Evolutionary conservation across 2,329 filamentous ascomycete genomes (phyloP).

Genomic region (Incumbomyces delicatus): DNA sequence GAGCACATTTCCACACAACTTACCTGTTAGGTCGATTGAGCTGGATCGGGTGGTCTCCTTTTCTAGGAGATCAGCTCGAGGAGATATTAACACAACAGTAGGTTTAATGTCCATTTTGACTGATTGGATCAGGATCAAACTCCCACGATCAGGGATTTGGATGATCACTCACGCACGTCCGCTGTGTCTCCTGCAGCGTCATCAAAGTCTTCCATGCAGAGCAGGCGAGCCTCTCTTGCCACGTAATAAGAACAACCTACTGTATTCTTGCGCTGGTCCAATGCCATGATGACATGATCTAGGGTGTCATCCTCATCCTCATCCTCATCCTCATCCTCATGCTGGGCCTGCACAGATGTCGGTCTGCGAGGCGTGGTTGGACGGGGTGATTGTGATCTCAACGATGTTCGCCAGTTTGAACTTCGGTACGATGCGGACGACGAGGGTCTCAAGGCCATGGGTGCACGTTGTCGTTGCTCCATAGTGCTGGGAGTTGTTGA

Average conservation of each 20-base stretch:
- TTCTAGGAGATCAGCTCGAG: conserved; percentile 42
- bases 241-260: conserved; percentile 81
- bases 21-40: conserved; percentile 25
- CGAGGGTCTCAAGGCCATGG: background rate
- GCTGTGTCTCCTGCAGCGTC: conserved; percentile 59
- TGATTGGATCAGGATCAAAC: conserved; percentile 25
- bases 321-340: conserved; percentile 42
- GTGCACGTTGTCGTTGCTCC: background rate
- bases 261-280: conserved; percentile 62
- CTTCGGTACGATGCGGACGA: background rate
- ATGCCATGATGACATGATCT: conserved; percentile 67
- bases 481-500: background rate
- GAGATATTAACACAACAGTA: conserved; percentile 49
- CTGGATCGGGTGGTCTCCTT: conserved; percentile 19
- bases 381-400: background rate
- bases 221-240: conserved; percentile 58
- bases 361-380: background rate
- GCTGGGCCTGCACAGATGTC: conserved; percentile 20
- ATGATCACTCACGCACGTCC: conserved; percentile 41
- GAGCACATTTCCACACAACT: conserved; percentile 6
- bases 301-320: conserved; percentile 41
- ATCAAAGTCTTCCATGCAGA: conserved; percentile 66
- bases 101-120: conserved; percentile 54
- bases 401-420: background rate
- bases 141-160: background rate